Evolutionary conservation across 768 basidiomycete genomes (phyloP).

Genomic region (Atractiella rhizophila): DNA sequence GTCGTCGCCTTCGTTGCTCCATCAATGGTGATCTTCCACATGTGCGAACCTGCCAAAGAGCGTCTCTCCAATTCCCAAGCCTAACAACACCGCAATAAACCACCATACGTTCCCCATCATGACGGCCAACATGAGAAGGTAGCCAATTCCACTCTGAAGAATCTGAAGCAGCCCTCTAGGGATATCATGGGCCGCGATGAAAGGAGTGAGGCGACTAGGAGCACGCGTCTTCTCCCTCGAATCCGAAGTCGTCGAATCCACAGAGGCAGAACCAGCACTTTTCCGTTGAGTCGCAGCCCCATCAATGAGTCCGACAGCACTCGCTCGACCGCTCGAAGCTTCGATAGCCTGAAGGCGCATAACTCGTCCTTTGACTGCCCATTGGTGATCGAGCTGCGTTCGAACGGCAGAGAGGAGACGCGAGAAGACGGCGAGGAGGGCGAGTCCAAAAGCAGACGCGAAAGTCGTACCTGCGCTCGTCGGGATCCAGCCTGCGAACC

Average conservation of each 20-base stretch:
- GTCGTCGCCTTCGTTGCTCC: no score
- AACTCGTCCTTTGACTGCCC: conserved; percentile 32
- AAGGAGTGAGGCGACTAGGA: conserved; percentile 29
- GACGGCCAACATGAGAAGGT: conserved; percentile 51
- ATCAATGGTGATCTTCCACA: conserved; percentile 5
- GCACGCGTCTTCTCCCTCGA: neutral
- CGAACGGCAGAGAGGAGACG: conserved; percentile 40
- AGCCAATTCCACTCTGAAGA: conserved; percentile 37
- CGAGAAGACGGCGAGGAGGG: conserved; percentile 43
- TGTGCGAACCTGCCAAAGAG: conserved; percentile 16
- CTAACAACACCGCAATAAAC: conserved; percentile 43
- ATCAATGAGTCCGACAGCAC: neutral
- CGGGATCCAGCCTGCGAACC: conserved; percentile 43
- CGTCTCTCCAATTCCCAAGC: conserved; percentile 48
- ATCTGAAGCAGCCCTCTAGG: conserved; percentile 42
- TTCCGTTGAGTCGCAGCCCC: neutral
- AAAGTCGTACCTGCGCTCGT: conserved; percentile 41
- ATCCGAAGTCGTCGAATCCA: neutral
- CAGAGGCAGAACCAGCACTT: neutral
- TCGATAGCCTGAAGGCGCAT: neutral
- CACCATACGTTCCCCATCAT: conserved; percentile 68
- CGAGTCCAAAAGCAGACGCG: conserved; percentile 47
- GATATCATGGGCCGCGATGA: conserved; percentile 40
- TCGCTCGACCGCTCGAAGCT: neutral
- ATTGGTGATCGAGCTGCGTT: conserved; percentile 30